phyloP scores from a whole-genome alignment of 148 eudicot species.

The Amaranthus cruentus region DNA sequence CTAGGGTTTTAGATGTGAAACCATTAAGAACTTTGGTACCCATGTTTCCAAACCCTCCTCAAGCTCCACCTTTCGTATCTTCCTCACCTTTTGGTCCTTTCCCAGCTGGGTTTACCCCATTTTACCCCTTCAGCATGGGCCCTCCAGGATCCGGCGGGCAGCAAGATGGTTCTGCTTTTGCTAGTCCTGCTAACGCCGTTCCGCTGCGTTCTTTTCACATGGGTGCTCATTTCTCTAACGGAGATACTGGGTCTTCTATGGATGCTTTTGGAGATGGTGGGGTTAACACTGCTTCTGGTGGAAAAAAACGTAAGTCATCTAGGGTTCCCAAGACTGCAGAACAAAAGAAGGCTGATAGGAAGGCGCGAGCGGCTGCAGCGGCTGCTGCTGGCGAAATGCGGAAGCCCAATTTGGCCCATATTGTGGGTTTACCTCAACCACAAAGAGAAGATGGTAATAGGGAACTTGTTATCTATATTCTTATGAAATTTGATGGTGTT shows the following conservation, averaged over 20 bases:
- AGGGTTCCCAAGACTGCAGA: conserved; percentile 11
- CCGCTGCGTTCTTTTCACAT: conserved; percentile 61
- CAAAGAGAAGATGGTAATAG: conserved; percentile 50
- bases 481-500: conserved; percentile 56
- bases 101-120: conserved; percentile 47
- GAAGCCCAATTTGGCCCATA: conserved; percentile 36
- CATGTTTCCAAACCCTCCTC: conserved; percentile 53
- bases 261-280: conserved; percentile 32
- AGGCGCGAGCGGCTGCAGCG: conserved; percentile 18
- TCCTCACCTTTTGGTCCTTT: conserved; percentile 49
- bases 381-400: conserved; percentile 21
- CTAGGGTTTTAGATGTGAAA: conserved; percentile 61
- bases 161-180: conserved; percentile 18
- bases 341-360: conserved; percentile 23
- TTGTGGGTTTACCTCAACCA: conserved; percentile 34
- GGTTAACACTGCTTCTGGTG: conserved; percentile 5
- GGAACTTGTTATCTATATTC: conserved; percentile 42
- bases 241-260: conserved; percentile 34
- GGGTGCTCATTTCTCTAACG: conserved; percentile 42
- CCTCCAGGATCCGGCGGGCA: background rate
- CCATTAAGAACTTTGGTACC: conserved; percentile 60
- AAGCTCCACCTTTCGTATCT: conserved; percentile 55
- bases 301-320: conserved; percentile 32
- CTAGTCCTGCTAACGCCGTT: conserved; percentile 44
- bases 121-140: conserved; percentile 47